Base-by-base conservation (phyloP, 495 filamentous ascomycete genomes). In the Hypoxylon lienhwacheense region DNA sequence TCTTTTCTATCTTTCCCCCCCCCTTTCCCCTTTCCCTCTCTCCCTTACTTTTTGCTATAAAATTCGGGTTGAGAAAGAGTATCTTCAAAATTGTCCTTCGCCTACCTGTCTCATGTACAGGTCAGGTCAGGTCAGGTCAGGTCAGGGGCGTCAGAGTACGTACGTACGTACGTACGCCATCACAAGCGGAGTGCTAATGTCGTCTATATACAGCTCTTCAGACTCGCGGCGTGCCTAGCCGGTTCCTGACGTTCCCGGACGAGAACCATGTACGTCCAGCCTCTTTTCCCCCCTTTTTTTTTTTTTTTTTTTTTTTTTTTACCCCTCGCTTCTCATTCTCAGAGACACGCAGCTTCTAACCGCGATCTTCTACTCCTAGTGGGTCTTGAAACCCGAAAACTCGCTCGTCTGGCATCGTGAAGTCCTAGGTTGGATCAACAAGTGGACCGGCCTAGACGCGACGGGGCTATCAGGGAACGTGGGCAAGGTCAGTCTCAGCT, bases 351-450 rank as follows among this genome's bases (percentile, higher is more conserved):
- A 20, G 5, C 4, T 56, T 37, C 55, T 66, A 45, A 68, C 46
- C 6, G 24, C 14, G 31, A 15, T 8, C n/a, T n/a, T 21, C 2
- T 20, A 25, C 7, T n/a, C n/a, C n/a, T 77, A 95, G 71, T 97
- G 89, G 88, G 91, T 97, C 15, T 62, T 96, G 33, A 91, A 95
- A 64, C 89, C 85, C 2, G 92, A 97, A 67, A 97, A 97, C 66
- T 85, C 83, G 6, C 72, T 97, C 16, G 75, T 93, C 33, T 97
- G 92, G 92, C 90, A 97, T 66, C 81, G 77, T n/a, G 87, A 88
- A 28, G 90, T 97, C 7, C 57, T 97, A 25, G 85, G 84, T 39
- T 97, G 85, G 84, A 92, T 96, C 52, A 96, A 96, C 70, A 87
- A 87, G 67, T 85, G 85, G 61, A 82, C 81, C 2, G 90, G 87